Percentiles rank a stretch among this genome's conserved stretches.
Evolutionary conservation across 2,329 filamentous ascomycete genomes (phyloP).

Genomic region (Aspergillus pseudoglaucus): DNA sequence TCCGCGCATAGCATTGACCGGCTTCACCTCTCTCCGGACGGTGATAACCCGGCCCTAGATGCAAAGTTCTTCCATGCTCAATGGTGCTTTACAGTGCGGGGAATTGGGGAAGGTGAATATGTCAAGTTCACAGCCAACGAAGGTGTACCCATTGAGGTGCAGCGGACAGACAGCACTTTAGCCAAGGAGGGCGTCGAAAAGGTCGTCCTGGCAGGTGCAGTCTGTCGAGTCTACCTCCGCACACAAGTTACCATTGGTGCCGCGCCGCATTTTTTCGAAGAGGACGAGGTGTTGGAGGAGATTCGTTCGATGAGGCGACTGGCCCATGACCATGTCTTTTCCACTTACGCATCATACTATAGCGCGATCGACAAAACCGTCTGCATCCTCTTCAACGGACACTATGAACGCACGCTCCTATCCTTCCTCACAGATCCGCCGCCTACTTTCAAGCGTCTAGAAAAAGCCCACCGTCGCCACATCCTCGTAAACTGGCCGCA

Average conservation of each 20-base stretch:
- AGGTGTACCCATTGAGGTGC: conserved; percentile 52
- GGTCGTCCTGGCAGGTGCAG: conserved; percentile 33
- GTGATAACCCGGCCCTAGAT: conserved; percentile 40
- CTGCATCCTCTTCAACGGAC: conserved; percentile 37
- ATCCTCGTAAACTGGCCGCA: conserved; percentile 42
- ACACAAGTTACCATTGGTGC: conserved; percentile 33
- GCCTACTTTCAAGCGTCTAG: conserved; percentile 34
- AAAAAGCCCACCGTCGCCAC: conserved; percentile 37
- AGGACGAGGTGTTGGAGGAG: conserved; percentile 36
- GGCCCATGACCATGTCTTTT: conserved; percentile 39
- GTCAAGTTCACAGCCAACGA: conserved; percentile 55
- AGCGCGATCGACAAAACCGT: conserved; percentile 31
- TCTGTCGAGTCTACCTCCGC: conserved; percentile 31
- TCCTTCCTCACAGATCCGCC: conserved; percentile 39
- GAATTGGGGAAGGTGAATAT: conserved; percentile 50
- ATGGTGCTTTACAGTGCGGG: conserved; percentile 52
- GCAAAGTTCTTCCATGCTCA: conserved; percentile 54
- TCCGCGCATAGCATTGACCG: conserved; percentile 48
- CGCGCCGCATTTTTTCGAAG: conserved; percentile 31
- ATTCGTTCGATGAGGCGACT: conserved; percentile 33
- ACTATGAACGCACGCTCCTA: conserved; percentile 36
- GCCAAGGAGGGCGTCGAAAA: conserved; percentile 36
- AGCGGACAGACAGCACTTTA: conserved; percentile 34
- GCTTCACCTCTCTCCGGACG: conserved; percentile 48
- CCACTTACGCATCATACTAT: conserved; percentile 40